Conservation (phyloP, 192 early-diverging fungal species). For the Entomortierella chlamydospora region DNA sequence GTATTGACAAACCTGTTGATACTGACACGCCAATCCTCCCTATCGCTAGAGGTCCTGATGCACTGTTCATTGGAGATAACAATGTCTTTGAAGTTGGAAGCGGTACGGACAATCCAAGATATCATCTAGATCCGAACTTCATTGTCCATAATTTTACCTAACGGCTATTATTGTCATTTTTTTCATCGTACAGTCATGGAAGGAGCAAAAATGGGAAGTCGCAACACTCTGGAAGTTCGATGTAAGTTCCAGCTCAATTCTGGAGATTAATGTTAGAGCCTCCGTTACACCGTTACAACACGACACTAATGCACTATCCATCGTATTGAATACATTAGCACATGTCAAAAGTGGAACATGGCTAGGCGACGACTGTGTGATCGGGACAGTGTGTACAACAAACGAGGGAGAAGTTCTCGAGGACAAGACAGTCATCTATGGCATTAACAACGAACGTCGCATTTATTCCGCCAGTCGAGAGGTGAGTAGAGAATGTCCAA, state of each 20-base stretch:
- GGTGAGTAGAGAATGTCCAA: constrained; percentile 15
- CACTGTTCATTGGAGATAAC: constrained; percentile 75
- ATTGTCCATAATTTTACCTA: too few relatives aligned
- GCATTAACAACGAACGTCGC: constrained; percentile 62
- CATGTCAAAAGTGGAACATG: constrained; percentile 64
- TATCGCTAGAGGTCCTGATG: constrained; percentile 49
- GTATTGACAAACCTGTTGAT: neutral
- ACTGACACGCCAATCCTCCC: neutral
- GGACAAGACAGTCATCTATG: constrained; percentile 77
- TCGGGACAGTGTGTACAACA: constrained; percentile 75
- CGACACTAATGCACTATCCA: too few relatives aligned
- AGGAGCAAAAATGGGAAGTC: constrained; percentile 72
- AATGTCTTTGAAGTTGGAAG: constrained; percentile 83
- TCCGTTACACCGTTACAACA: too few relatives aligned
- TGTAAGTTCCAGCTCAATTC: constrained; percentile 55
- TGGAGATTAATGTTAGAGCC: too few relatives aligned
- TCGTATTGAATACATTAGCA: constrained; percentile 54
- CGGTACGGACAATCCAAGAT: constrained; percentile 59
- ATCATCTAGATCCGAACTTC: too few relatives aligned
- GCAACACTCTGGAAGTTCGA: constrained; percentile 73
- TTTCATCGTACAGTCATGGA: constrained; percentile 64
- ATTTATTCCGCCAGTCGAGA: constrained; percentile 54
- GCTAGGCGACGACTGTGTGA: constrained; percentile 76
- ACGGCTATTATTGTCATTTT: too few relatives aligned
- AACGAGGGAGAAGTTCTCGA: constrained; percentile 66